Conservation (phyloP, 495 filamentous ascomycete genomes). For the Annulohypoxylon maeteangense region DNA sequence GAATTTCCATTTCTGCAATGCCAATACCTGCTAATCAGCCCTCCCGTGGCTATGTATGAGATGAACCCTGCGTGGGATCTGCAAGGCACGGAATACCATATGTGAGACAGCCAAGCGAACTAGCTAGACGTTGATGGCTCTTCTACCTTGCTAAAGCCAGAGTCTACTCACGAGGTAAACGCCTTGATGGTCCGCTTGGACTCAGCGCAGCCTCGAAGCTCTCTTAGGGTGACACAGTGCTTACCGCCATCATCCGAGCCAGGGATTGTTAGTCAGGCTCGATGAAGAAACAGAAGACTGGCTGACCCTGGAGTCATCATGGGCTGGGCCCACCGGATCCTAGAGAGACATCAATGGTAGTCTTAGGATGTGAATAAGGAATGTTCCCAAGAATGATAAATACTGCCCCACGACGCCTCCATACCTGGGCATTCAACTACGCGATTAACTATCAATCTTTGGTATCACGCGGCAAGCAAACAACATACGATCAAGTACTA, state of each 20-base stretch:
- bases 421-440: neutral
- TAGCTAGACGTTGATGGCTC: neutral
- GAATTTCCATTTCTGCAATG: neutral
- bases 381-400: conserved; percentile 36
- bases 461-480: conserved; percentile 1
- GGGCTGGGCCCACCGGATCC: conserved; percentile 16
- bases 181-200: neutral
- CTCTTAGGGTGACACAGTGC: conserved; percentile 9
- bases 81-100: conserved; percentile 13
- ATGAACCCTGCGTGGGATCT: conserved; percentile 22
- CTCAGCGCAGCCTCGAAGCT: conserved; percentile 11
- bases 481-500: neutral
- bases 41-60: neutral
- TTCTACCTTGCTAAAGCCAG: neutral
- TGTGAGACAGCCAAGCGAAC: conserved; percentile 25
- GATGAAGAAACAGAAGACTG: conserved; percentile 12
- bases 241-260: conserved; percentile 5
- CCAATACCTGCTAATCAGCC: conserved; percentile 1
- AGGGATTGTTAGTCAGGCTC: conserved; percentile 7
- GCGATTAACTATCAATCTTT: neutral
- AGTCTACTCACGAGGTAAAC: neutral
- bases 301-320: conserved; percentile 4
- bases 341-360: conserved; percentile 14
- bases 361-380: conserved; percentile 27
- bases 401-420: conserved; percentile 13